These are phyloP conservation scores for Candolleomyces eurysporus DNA, from an alignment of 768 basidiomycete species.

Conservation along the genomic window DNA sequence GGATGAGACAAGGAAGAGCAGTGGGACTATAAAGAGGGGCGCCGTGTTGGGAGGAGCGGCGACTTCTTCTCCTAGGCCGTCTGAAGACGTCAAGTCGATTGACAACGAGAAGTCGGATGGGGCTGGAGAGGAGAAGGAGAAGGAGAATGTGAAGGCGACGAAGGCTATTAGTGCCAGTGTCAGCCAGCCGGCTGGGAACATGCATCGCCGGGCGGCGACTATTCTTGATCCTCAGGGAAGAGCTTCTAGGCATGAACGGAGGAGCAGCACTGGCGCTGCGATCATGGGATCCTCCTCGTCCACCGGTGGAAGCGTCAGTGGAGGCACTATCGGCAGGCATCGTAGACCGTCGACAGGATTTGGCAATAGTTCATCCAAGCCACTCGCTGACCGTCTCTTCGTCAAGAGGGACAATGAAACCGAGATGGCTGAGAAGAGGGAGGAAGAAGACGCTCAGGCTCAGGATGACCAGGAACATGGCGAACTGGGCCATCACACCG, in stretches of 20 bases:
- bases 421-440: slow-evolving; percentile 44
- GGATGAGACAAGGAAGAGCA: slow-evolving; percentile 35
- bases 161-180: slow-evolving; percentile 29
- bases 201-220: slow-evolving; percentile 76
- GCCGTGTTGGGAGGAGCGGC: neutral
- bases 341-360: slow-evolving; percentile 73
- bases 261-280: slow-evolving; percentile 75
- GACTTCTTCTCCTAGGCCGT: slow-evolving; percentile 21
- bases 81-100: slow-evolving; percentile 27
- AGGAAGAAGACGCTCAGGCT: slow-evolving; percentile 33
- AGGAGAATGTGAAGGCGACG: slow-evolving; percentile 12
- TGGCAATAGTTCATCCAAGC: slow-evolving; percentile 31
- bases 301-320: slow-evolving; percentile 22
- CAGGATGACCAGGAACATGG: slow-evolving; percentile 27
- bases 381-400: slow-evolving; percentile 49
- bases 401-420: slow-evolving; percentile 39
- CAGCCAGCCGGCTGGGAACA: slow-evolving; percentile 56
- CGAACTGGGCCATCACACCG: slow-evolving; percentile 12
- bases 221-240: slow-evolving; percentile 69
- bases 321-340: slow-evolving; percentile 64
- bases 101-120: slow-evolving; percentile 26
- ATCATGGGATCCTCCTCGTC: slow-evolving; percentile 28
- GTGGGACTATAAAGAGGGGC: slow-evolving; percentile 27
- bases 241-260: slow-evolving; percentile 62
- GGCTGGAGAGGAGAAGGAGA: slow-evolving; percentile 7